Base-by-base conservation (phyloP, 306 rosid genomes). In the Phaseolus lunatus region DNA sequence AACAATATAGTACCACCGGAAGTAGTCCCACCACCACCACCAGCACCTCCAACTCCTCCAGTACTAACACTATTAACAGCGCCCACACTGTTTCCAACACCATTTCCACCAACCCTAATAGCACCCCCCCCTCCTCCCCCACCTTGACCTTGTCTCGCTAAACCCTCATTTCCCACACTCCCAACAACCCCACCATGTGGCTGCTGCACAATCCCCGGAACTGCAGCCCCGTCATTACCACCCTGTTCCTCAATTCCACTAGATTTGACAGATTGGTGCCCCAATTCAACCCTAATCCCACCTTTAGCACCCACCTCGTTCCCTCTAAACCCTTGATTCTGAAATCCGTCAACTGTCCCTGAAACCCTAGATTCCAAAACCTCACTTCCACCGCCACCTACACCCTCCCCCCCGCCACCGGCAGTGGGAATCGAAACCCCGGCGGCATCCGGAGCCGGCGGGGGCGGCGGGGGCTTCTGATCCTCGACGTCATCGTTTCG, bases 201-300 rank as follows among this genome's bases (percentile, higher is more conserved):
- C 72, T 65, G 96, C 52, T 86, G 96, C 53, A 70, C 94, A 50
- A 84, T 66, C 77, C 82, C 91, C 54, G 82, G 97, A 49, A 73
- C 81, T 19, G 69, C 90, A 54, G 48, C 88, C 77, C 67, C 86
- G 75, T 75, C 83, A 74, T 64, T 89, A 20, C 78, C 88, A 79
- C 75, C 84, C 57, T 85, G 92, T 31, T 88, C 94, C 82, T 87
- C 97, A 50, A 88, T 74, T 84, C 82, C 93, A 56, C 65, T 89
- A 67, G 75, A 41, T 79, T 92, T 95, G 70, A 64, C 86, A 37
- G 88, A 75, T 2, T 69, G 84, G 13, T 85, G 91, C 39, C 89
- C 97, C 53, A 95, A 87, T 87, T 92, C 96, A 89, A 92, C 93
- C 89, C 91, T 89, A 14, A 92, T 85, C 80, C 90, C 96, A 74